Evolutionary conservation across 495 filamentous ascomycete genomes (phyloP), one percentile per base, ranked within the genome.

Genomic region (Penicillium antarcticum): DNA sequence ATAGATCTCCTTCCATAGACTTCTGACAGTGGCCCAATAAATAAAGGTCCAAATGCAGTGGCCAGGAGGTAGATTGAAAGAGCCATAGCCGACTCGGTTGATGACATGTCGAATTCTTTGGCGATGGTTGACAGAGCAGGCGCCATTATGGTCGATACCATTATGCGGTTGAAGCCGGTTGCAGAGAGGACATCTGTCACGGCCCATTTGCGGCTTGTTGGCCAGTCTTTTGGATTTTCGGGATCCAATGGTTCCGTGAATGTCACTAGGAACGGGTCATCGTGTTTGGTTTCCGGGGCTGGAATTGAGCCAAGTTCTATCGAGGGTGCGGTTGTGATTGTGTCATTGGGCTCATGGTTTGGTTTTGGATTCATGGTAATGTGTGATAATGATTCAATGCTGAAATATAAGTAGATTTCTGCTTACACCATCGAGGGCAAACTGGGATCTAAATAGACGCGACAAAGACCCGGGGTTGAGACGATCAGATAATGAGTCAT

Each of bases 21-120:
- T 62, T 90, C 86, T 13, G 75, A 82, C 34, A 89, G 66, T 0
- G 87, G 85, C 0, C 81, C 81, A 26, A 88, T 72, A 14, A 87
- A 44, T 31, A 89, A 52, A 0, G 86, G 85, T 1, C 79, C 81
- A 19, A 85, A 62, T 18, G 83, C 82, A 58, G 84, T 89, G 7
- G 83, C 86, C 4, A 89, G 73, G n/a, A 88, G 66, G 62, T 89
- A 89, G 51, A 86, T 74, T 0, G 84, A 86, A 14, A 90, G 63
- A 0, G 76, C 76, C 54, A 89, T 70, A 6, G 78, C 72, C n/a
- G 72, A 72, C 50, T 81, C 71, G n/a, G 81, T 65, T 40, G 65
- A 48, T 14, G 69, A 74, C 51, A 87, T 85, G 26, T 76, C 52
- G 37, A 89, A 75, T 13, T 89, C 85, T 9, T 49, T 41, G 23